Evolutionary conservation across 768 basidiomycete species (phyloP).

Genomic region (Holtermanniella nyarrowii): DNA sequence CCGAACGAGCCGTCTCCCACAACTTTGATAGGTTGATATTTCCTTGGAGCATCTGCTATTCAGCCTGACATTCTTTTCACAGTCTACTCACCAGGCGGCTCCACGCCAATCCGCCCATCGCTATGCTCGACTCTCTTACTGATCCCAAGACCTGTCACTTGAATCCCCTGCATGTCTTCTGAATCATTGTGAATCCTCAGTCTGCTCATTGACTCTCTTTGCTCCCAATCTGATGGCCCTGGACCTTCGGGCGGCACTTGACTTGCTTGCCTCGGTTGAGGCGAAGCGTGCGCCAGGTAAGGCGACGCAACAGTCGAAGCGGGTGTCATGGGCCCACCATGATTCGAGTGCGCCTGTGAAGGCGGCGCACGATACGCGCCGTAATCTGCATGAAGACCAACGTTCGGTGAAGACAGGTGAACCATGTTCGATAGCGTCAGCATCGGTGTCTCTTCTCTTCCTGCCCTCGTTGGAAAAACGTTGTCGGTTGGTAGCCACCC

Average conservation of each 20-base stretch:
- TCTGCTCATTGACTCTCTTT: neutral
- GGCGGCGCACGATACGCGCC: neutral
- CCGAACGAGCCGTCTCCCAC: constrained; percentile 98
- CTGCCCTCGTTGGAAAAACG: too few species aligned
- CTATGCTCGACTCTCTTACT: neutral
- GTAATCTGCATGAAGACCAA: neutral
- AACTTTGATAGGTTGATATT: constrained; percentile 49
- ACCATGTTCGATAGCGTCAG: too few species aligned
- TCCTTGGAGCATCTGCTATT: neutral
- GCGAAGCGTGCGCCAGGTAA: too few species aligned
- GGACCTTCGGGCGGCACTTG: neutral
- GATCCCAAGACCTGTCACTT: too few species aligned
- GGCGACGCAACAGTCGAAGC: too few species aligned
- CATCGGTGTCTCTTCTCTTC: too few species aligned
- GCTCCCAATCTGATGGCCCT: neutral
- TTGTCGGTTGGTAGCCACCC: too few species aligned
- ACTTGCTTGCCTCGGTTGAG: too few species aligned
- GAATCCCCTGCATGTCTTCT: neutral
- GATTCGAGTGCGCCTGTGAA: too few species aligned
- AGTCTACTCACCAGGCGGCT: neutral
- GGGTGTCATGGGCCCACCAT: neutral
- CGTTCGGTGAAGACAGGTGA: too few species aligned
- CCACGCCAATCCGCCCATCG: neutral
- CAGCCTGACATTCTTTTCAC: neutral
- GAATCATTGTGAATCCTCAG: neutral